These are phyloP conservation scores for Orobanche coerulescens DNA, from an alignment of 257 asterid species.

Conservation along the genomic window DNA sequence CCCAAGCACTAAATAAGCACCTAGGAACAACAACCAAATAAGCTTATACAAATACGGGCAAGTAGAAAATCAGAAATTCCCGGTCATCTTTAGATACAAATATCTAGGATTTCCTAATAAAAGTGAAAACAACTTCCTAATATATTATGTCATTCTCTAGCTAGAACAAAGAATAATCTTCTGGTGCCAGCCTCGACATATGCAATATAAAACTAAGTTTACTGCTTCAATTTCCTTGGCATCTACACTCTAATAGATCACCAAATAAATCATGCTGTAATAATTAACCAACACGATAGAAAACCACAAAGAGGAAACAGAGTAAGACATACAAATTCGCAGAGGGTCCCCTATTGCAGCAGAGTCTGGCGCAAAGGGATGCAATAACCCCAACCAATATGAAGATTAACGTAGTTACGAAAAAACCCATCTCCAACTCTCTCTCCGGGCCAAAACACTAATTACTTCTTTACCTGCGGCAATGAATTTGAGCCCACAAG, in stretches of 20 bases:
- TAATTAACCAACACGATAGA: neutral
- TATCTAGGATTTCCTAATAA: no score
- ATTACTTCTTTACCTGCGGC: constrained; percentile 19
- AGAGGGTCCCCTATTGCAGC: constrained; percentile 89
- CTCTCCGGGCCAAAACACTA: neutral
- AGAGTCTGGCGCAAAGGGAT: constrained; percentile 57
- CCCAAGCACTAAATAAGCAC: neutral
- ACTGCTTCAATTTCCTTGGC: neutral
- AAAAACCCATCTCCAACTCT: constrained; percentile 56
- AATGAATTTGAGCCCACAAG: constrained; percentile 5
- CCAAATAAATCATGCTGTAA: neutral
- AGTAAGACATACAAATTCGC: constrained; percentile 60
- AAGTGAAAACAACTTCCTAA: neutral
- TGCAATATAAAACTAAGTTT: neutral
- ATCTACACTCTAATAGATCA: neutral
- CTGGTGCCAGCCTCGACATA: neutral
- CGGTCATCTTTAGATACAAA: neutral
- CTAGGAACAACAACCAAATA: neutral
- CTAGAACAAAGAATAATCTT: neutral
- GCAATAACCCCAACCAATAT: constrained; percentile 67
- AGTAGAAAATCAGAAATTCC: constrained; percentile 1
- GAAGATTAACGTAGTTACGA: constrained; percentile 66
- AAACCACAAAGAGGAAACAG: neutral
- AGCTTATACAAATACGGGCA: neutral
- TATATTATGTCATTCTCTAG: neutral